These are phyloP conservation scores for Aspergillus mulundensis DNA, from an alignment of 495 filamentous ascomycete species.

Conservation along the genomic window DNA sequence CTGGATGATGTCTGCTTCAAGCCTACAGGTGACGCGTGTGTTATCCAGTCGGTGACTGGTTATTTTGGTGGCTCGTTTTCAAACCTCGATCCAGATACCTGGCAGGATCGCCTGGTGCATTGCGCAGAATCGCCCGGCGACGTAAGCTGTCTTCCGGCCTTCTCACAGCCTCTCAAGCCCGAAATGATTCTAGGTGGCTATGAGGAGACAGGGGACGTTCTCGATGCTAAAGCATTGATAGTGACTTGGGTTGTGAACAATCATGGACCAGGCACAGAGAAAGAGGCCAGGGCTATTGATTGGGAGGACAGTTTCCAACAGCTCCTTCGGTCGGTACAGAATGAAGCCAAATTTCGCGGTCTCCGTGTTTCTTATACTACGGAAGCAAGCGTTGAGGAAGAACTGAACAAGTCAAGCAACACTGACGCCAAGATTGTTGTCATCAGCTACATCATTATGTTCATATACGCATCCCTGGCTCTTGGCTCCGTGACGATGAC, in stretches of 20 bases:
- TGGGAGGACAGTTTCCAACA: constrained; percentile 78
- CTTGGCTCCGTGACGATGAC: constrained; percentile 82
- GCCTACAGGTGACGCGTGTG: constrained; percentile 83
- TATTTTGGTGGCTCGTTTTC: constrained; percentile 73
- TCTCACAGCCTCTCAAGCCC: constrained; percentile 78
- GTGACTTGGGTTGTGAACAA: constrained; percentile 98
- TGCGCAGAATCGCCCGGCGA: constrained; percentile 75
- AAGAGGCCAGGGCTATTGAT: constrained; percentile 70
- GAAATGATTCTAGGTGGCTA: constrained; percentile 84
- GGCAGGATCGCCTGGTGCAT: constrained; percentile 62
- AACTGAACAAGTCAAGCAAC: constrained; percentile 92
- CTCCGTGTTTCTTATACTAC: constrained; percentile 90
- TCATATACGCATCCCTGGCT: constrained; percentile 89
- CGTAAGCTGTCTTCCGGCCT: constrained; percentile 71
- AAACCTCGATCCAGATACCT: constrained; percentile 58
- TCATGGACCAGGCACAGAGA: constrained; percentile 63
- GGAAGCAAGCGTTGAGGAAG: constrained; percentile 87
- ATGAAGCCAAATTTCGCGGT: constrained; percentile 73
- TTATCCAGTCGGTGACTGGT: constrained; percentile 82
- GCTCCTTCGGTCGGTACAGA: constrained; percentile 65
- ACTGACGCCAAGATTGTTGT: constrained; percentile 96
- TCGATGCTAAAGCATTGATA: constrained; percentile 74
- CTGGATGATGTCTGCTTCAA: constrained; percentile 91
- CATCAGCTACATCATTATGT: constrained; percentile 98
- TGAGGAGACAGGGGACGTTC: constrained; percentile 58